Percentiles rank a stretch among this genome's conserved stretches.
Evolutionary conservation across 1,284 basidiomycete genomes (phyloP).

Genomic region (Boletellus dicymbophilus): DNA sequence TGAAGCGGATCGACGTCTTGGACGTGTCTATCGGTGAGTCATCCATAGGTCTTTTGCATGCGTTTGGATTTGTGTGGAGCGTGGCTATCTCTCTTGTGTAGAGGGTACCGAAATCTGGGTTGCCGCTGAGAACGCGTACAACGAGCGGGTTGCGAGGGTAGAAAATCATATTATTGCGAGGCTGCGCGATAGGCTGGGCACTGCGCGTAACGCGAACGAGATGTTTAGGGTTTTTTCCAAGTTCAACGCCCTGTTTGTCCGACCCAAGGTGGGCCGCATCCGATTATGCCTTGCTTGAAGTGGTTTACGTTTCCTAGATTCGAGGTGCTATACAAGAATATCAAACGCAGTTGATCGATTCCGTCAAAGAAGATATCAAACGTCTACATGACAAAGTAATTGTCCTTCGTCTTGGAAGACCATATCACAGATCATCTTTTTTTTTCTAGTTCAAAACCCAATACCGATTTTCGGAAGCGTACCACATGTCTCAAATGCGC

Average conservation of each 20-base stretch:
- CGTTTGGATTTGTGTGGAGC: background rate
- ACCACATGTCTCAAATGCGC: conserved; percentile 98
- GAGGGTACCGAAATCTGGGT: conserved; percentile 99
- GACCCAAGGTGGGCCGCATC: conserved; percentile 83
- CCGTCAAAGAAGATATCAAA: conserved; percentile 98
- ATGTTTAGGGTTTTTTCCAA: conserved; percentile 99
- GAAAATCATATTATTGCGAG: conserved; percentile 99
- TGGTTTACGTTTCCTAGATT: conserved; percentile 55
- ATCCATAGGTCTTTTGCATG: background rate
- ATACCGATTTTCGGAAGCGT: conserved; percentile 94
- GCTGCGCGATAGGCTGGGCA: conserved; percentile 90
- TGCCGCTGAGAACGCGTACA: conserved; percentile 95
- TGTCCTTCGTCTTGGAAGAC: conserved; percentile 1
- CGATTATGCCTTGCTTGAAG: background rate
- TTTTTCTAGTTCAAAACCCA: conserved; percentile 81
- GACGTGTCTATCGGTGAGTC: conserved; percentile 85
- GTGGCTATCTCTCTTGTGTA: conserved; percentile 33
- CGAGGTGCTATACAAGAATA: conserved; percentile 99
- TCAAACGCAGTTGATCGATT: conserved; percentile 96
- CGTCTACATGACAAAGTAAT: conserved; percentile 88
- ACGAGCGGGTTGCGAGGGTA: conserved; percentile 94
- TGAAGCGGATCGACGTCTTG: conserved; percentile 95
- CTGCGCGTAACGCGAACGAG: conserved; percentile 95
- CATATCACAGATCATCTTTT: conserved; percentile 9
- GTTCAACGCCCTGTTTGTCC: conserved; percentile 96